These are phyloP conservation scores for Terfezia boudieri DNA, from an alignment of 495 filamentous ascomycete genomes.

Conservation along the genomic window DNA sequence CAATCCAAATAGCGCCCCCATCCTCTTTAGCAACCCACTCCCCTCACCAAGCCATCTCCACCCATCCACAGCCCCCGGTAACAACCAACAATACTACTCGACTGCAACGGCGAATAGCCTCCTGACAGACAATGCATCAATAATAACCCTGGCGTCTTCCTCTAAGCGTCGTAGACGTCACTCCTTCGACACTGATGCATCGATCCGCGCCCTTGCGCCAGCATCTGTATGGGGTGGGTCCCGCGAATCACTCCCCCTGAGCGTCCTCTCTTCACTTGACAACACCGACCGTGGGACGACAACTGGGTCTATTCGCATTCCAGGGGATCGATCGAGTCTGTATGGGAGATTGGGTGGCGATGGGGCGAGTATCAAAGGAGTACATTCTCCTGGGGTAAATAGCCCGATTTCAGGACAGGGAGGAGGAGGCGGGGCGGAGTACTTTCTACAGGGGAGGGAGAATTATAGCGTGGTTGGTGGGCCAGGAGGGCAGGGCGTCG, in stretches of 20 bases:
- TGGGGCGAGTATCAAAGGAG: constrained; percentile 7
- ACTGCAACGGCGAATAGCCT: constrained; percentile 80
- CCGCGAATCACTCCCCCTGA: constrained; percentile 67
- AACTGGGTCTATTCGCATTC: constrained; percentile 5
- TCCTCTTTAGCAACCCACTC: constrained; percentile 81
- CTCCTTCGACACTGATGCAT: constrained; percentile 88
- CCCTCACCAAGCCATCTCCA: constrained; percentile 37
- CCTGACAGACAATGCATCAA: constrained; percentile 82
- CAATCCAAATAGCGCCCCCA: constrained; percentile 27
- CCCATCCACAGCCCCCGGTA: constrained; percentile 20
- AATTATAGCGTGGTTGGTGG: background rate
- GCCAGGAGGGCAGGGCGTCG: background rate
- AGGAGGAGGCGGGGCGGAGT: background rate
- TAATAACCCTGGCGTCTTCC: constrained; percentile 87
- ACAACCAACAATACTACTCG: constrained; percentile 46
- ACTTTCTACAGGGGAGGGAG: background rate
- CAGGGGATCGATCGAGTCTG: constrained; percentile 8
- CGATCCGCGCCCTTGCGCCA: constrained; percentile 74
- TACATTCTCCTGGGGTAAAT: constrained; percentile 1
- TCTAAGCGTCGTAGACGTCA: constrained; percentile 74
- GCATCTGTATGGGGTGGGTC: constrained; percentile 83
- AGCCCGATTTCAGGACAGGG: constrained; percentile 5
- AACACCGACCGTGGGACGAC: constrained; percentile 5
- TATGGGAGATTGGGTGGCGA: constrained; percentile 5
- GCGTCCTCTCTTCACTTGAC: constrained; percentile 60